Percentiles rank a stretch among this genome's conserved stretches.
phyloP scores from a whole-genome alignment of 305 asterid genomes.

The Fraxinus dipetala region DNA sequence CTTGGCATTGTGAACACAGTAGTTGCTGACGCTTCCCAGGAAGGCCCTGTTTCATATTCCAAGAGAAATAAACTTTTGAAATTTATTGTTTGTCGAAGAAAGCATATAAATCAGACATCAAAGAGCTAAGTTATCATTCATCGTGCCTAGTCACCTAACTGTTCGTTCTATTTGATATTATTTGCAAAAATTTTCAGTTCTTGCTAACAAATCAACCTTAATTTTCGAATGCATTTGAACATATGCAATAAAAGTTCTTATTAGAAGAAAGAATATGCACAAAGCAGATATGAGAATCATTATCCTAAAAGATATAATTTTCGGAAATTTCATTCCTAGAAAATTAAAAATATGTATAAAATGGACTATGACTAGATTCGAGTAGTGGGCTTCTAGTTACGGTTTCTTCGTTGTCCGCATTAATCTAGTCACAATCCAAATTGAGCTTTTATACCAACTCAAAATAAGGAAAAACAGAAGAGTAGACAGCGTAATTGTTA shows the following conservation, averaged over 20 bases:
- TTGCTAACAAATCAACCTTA: neutral
- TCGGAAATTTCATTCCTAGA: neutral
- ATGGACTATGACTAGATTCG: neutral
- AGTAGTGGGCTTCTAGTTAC: neutral
- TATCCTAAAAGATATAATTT: neutral
- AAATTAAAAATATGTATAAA: neutral
- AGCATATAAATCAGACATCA: neutral
- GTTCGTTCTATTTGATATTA: neutral
- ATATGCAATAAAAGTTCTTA: neutral
- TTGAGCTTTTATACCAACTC: neutral
- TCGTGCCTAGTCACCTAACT: neutral
- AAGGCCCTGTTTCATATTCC: conserved; percentile 38
- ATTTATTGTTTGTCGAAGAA: neutral
- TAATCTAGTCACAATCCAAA: neutral
- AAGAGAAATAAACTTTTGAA: neutral
- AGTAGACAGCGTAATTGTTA: neutral
- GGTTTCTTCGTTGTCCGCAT: neutral
- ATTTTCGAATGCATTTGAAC: neutral
- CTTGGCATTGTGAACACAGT: conserved; percentile 54
- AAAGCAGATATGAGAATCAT: neutral
- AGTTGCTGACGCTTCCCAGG: conserved; percentile 66
- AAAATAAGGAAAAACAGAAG: neutral
- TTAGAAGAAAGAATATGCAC: neutral
- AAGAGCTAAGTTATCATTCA: neutral
- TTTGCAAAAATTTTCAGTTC: neutral